Evolutionary conservation across 164 flowering plant species (phyloP).

Genomic region (grape (Vitis vinifera)): DNA sequence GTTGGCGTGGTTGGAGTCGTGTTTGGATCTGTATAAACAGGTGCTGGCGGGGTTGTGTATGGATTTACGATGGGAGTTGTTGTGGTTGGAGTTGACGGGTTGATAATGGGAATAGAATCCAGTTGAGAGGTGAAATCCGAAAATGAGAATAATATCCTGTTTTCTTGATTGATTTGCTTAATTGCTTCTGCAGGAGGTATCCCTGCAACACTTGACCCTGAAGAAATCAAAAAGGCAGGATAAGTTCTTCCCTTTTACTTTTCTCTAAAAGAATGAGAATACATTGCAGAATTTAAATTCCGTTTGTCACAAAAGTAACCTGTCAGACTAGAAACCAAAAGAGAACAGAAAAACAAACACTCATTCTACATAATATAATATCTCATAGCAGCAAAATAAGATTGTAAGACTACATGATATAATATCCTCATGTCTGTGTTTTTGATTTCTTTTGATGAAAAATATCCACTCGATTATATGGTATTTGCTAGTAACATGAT

Average conservation of each 20-base stretch:
- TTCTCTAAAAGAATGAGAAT: neutral
- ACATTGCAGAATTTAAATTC: neutral
- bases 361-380: too few relatives aligned
- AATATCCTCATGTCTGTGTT: too few relatives aligned
- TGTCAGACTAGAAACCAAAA: neutral
- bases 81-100: conserved; percentile 17
- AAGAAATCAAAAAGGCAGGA: conserved; percentile 13
- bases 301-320: too few relatives aligned
- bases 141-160: conserved; percentile 15
- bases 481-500: too few relatives aligned
- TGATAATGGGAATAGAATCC: conserved; percentile 38
- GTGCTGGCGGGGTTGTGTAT: conserved; percentile 23
- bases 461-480: too few relatives aligned
- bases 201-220: conserved; percentile 38
- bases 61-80: conserved; percentile 28
- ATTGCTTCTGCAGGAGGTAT: conserved; percentile 28
- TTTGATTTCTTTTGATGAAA: too few relatives aligned
- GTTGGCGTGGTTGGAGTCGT: conserved; percentile 12
- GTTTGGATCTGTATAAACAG: conserved; percentile 17
- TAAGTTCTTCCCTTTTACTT: conserved; percentile 5
- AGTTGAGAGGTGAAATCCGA: conserved; percentile 22
- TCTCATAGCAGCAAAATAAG: too few relatives aligned
- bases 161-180: conserved; percentile 13
- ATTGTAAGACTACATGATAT: too few relatives aligned
- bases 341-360: neutral